These are phyloP conservation scores for Epithemia pelagica DNA, from an alignment of 108 stramenopile species.

Conservation along the genomic window DNA sequence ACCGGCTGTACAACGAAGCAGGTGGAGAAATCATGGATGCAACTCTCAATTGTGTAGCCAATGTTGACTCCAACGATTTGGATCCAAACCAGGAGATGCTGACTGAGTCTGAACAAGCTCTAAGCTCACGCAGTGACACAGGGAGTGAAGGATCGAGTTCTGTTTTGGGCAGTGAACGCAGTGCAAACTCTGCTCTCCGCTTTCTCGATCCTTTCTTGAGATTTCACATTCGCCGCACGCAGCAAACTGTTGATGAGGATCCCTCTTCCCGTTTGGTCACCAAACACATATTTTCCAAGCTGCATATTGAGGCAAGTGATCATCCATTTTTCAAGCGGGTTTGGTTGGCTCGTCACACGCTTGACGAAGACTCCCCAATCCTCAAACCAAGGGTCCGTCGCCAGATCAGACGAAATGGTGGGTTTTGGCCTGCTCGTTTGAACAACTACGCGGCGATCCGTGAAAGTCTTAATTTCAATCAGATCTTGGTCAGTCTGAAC, in stretches of 20 bases:
- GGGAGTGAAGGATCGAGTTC: not conserved
- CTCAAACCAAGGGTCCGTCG: constrained; percentile 38
- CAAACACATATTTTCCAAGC: constrained; percentile 58
- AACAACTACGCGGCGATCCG: constrained; percentile 44
- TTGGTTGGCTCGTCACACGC: constrained; percentile 67
- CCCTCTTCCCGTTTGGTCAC: constrained; percentile 32
- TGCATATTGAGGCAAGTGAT: constrained; percentile 53
- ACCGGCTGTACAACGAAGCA: constrained; percentile 50
- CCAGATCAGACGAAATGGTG: constrained; percentile 46
- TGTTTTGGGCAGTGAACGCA: not conserved
- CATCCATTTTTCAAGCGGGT: constrained; percentile 75
- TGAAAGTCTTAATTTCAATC: constrained; percentile 58
- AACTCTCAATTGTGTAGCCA: constrained; percentile 60
- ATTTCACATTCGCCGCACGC: not conserved
- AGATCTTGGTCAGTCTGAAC: constrained; percentile 59
- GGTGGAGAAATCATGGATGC: constrained; percentile 77
- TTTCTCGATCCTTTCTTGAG: not conserved
- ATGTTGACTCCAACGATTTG: constrained; percentile 44
- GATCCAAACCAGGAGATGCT: constrained; percentile 16
- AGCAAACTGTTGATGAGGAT: constrained; percentile 34
- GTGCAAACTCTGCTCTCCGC: not conserved
- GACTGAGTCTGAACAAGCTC: not conserved
- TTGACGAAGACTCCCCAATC: constrained; percentile 70
- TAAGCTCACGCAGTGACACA: not conserved
- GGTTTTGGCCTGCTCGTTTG: constrained; percentile 59